Base-by-base conservation (phyloP, 495 filamentous ascomycete species). In the Cryomyces antarcticus region DNA sequence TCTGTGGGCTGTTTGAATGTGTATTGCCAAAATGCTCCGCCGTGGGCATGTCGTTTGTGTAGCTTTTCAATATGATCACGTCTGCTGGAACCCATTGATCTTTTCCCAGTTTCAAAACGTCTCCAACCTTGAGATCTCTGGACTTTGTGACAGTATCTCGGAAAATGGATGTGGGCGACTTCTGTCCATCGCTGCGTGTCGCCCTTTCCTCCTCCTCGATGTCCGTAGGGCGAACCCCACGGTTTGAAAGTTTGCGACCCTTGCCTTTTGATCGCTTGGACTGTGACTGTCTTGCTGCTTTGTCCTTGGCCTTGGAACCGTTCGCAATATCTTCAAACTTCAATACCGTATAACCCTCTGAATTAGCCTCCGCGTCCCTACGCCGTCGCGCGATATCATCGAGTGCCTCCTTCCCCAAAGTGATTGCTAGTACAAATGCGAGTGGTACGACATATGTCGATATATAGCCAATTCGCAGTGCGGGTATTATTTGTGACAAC, bases 1-100 rank as follows among this genome's bases (percentile, higher is more conserved):
- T 24, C 17, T 24, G 17, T 24, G 17, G 17, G 17, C 17, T 24
- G 17, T 24, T 24, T 24, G 17, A 24, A 24, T 24, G 17, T 36
- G 33, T 36, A 9, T 10, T 10, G 12, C 49, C 43, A 30, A 45
- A 48, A 39, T 53, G 47, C 2, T 45, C 43, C 0, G 62, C 46
- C 30, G 46, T n/a, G 2, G 56, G 49, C 7, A 56, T 45, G 40
- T 95, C 87, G 40, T 73, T 70, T 0, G 74, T 73, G 31, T 79
- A 69, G 49, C 80, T 89, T 58, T 94, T 86, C 27, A 99, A 54
- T 37, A 99, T 86, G 31, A 96, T 74, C 28, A 95, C 80, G 64
- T 99, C 92, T 7, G 92, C 87, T 12, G 92, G 92, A 28, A 96
- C 74, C 45, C 92, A 72, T 53, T 93, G 81, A 49, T 93, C 82